Evolutionary conservation across 202 grass and related monocot species (phyloP), one percentile per base, ranked within the genome.

Genomic region (Bolboschoenoplectus hybrid): DNA sequence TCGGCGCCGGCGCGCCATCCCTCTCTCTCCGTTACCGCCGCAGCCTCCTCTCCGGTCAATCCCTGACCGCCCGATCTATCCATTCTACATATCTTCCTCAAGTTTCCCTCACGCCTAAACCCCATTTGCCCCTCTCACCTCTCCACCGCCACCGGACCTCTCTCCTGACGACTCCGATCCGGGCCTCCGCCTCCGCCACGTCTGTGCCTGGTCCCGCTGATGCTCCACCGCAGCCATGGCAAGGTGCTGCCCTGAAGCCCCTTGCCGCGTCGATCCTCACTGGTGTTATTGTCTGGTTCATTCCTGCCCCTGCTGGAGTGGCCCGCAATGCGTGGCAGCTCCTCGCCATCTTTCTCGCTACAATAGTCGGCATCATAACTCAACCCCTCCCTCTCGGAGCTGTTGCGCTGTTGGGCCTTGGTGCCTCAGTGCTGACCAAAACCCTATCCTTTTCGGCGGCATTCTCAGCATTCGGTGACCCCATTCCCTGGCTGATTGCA

Each of bases 401-500:
- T 38, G 97, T 98, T 57, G 93, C 91, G 1, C 88, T 98, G 34
- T 87, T 98, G 74, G 97, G 97, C 46, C 89, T 98, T 26, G 97
- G 93, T 61, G 93, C 93, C 36, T 90, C 93, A 49, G 93, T 99
- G 64, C 90, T 99, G 83, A 94, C 93, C 35, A 86, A 86, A 13
- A 99, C 97, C 67, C 93, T 99, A 43, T 74, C 97, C 57, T 99
- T 99, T 89, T 85, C 93, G 11, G 92, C 93, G 0, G 97, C 93
- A 43, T 98, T 98, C 89, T 98, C 97, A 0, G 97, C 97, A 40
- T 99, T 99, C 68, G 97, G 97, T 0, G 97, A 99, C 75, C 97
- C 97, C 26, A 99, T 99, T 82, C 93, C 97, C 1, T 99, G 97
- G 97, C 92, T 99, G 87, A 99, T 99, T 86, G 97, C 93, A 14